Evolutionary conservation across 2,329 filamentous ascomycete species (phyloP).

Genomic region (Arthrobotrys megalospora): DNA sequence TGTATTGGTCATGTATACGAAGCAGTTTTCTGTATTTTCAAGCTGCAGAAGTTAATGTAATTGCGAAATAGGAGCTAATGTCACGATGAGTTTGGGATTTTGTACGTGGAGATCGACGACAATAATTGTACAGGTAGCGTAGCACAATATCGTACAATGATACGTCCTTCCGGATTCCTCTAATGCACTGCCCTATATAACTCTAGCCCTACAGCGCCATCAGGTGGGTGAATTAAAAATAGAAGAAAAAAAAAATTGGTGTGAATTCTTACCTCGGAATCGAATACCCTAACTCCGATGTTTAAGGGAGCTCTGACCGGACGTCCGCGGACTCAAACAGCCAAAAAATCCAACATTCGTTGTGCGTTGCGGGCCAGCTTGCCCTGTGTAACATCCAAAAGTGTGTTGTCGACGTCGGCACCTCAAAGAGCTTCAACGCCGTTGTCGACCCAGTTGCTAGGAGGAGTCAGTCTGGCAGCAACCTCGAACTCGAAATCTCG

Average conservation of each 20-base stretch:
- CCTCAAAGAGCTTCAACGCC: not conserved
- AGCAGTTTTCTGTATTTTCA: not conserved
- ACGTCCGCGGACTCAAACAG: not conserved
- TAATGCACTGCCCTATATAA: no score
- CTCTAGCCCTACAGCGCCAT: no score
- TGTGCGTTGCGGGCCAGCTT: not conserved
- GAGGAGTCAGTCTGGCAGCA: not conserved
- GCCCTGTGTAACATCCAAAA: constrained; percentile 8
- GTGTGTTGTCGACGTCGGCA: not conserved
- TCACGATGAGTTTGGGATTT: not conserved
- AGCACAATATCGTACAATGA: no score
- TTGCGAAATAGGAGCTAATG: not conserved
- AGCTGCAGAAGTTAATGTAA: not conserved
- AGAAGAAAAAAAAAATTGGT: no score
- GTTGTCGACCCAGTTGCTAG: not conserved
- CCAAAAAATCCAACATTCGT: not conserved
- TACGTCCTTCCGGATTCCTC: no score
- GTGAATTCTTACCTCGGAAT: no score
- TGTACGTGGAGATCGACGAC: no score
- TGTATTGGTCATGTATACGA: constrained; percentile 12
- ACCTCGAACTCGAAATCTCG: not conserved
- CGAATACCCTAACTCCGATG: no score
- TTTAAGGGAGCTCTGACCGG: not conserved
- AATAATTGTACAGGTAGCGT: no score
- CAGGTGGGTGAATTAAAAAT: no score